phyloP scores from a whole-genome alignment of 441 rosid genomes.

The Populus hybrid region DNA sequence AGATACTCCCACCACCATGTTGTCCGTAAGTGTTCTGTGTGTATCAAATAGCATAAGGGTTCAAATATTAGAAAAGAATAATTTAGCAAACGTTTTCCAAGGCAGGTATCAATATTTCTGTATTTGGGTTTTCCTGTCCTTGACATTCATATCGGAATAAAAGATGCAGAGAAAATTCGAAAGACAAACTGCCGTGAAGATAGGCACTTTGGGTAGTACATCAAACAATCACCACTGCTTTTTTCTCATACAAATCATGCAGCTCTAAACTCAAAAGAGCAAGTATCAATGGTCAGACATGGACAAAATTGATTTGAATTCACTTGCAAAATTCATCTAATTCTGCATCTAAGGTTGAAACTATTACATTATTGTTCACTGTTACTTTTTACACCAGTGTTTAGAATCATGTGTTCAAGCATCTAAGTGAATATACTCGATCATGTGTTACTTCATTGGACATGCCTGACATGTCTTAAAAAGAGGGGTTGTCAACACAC shows the following conservation, averaged over 20 bases:
- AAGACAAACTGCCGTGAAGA: background rate
- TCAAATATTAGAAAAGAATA: background rate
- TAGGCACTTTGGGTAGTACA: background rate
- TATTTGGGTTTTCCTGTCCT: background rate
- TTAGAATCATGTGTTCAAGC: background rate
- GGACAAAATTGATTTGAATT: background rate
- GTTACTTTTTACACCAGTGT: background rate
- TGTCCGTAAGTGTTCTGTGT: conserved; percentile 81
- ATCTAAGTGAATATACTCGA: background rate
- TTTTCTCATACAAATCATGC: background rate
- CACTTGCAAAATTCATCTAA: background rate
- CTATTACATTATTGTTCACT: background rate
- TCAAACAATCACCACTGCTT: background rate
- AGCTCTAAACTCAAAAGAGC: background rate
- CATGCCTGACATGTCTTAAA: background rate
- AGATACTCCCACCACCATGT: conserved; percentile 93
- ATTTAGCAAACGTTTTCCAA: background rate
- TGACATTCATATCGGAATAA: background rate
- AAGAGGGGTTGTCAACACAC: background rate
- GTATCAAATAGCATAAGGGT: background rate
- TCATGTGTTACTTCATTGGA: background rate
- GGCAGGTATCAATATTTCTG: background rate
- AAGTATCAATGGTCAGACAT: background rate
- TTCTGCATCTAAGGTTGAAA: background rate
- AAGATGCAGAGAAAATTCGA: background rate